Base-by-base conservation (phyloP, 257 asterid genomes). In the Catharanthus roseus region DNA sequence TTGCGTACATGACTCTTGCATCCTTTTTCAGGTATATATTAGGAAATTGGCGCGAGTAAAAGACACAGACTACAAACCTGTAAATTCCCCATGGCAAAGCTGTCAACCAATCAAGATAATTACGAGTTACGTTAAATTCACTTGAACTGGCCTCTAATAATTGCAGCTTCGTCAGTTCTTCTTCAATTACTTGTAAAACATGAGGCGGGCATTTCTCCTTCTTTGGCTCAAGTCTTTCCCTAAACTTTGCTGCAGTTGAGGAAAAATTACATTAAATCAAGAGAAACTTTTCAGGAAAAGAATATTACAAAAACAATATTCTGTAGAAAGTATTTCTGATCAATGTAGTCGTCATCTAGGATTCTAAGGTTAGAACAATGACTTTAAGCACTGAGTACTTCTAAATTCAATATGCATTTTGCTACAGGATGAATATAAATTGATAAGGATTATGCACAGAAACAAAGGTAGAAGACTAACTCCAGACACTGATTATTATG, bases 81-180 rank as follows among this genome's bases (percentile, higher is more conserved):
- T 88, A 91, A 82, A 87, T 95, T 39, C 99, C 97, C 98, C 99
- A 95, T 33, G 99, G 99, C 85, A 95, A 72, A 4, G 96, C 96
- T 75, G 98, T 95, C 90, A 91, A 87, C 99, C 99, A 95, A 82
- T 95, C 99, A 72, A 95, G 92, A 85, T 95, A 95, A 81, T 91
- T 91, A 73, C 99, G 96, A 45, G 99, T 95, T 34, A 91, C 99
- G 21, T 91, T 95, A 78, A 95, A 95, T 83, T 95, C 99, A 84
- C 99, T 95, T 12, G 99, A 95, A 86, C 99, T 95, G n/a, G 99
- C 96, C 86, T 95, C 99, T 74, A 95, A 65, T 73, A 91, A 76
- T 77, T 89, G 97, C 75, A 91, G 82, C 75, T 95, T 95, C 54
- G 98, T 84, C 72, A 89, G 80, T 78, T 95, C 99, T 81, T 95